These are phyloP conservation scores for Leishmania martiniquensis DNA, from an alignment of 208 protist species.

Conservation along the genomic window DNA sequence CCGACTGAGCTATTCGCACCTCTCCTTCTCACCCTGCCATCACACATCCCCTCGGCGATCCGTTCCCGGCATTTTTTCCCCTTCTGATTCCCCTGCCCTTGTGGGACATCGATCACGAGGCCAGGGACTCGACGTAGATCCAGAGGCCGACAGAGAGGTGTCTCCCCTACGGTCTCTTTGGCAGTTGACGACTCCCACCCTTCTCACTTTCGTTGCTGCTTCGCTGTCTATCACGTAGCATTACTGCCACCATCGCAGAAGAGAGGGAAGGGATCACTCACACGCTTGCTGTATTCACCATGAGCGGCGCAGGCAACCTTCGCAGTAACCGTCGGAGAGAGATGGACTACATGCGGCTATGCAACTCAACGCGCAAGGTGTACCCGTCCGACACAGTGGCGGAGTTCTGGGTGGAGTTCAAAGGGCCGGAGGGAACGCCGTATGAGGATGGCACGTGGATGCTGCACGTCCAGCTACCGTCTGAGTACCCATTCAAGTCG, in stretches of 20 bases:
- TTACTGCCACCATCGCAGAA: not conserved
- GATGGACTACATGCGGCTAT: conserved; percentile 98
- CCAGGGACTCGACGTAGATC: not conserved
- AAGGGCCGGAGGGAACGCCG: conserved; percentile 96
- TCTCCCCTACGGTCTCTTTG: not conserved
- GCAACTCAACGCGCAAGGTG: conserved; percentile 95
- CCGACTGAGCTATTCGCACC: not conserved
- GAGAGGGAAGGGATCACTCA: not conserved
- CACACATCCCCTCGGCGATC: not conserved
- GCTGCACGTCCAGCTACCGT: conserved; percentile 96
- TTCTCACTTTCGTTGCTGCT: not conserved
- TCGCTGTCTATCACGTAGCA: not conserved
- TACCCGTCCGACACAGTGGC: conserved; percentile 92
- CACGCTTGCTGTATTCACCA: not conserved
- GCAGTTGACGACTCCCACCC: not conserved
- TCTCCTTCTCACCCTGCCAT: not conserved
- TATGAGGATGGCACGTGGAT: conserved; percentile 98
- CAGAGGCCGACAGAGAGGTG: not conserved
- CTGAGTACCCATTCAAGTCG: conserved; percentile 98
- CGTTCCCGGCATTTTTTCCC: not conserved
- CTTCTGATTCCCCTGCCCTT: not conserved
- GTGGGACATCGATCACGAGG: not conserved
- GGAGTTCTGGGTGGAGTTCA: conserved; percentile 98
- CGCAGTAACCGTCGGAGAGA: conserved; percentile 77
- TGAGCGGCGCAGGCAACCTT: conserved; percentile 31